Evolutionary conservation across 2,329 filamentous ascomycete genomes (phyloP).

Genomic region (Diaporthe caulivora): DNA sequence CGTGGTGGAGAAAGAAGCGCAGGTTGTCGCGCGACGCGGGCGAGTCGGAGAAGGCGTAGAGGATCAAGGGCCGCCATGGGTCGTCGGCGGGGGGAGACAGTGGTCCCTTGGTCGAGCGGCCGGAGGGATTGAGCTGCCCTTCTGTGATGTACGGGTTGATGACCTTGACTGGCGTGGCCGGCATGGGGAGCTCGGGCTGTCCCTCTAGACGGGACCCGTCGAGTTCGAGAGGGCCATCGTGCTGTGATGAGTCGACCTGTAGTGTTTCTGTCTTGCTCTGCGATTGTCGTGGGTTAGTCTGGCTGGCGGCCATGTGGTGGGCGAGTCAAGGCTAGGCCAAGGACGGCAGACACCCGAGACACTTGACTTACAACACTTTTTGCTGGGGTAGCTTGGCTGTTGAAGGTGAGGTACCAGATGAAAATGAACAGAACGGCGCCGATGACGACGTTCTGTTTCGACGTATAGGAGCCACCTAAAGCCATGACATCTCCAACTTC

Average conservation of each 20-base stretch:
- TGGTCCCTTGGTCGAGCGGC: constrained; percentile 36
- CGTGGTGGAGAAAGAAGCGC: constrained; percentile 52
- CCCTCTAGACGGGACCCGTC: constrained; percentile 6
- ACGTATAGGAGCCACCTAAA: constrained; percentile 36
- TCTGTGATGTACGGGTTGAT: constrained; percentile 39
- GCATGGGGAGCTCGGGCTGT: background rate
- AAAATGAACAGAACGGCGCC: constrained; percentile 34
- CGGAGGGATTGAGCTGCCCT: constrained; percentile 39
- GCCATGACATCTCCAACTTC: constrained; percentile 36
- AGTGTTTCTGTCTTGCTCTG: constrained; percentile 19
- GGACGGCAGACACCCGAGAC: background rate
- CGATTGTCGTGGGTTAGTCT: background rate
- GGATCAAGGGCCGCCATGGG: constrained; percentile 45
- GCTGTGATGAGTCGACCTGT: constrained; percentile 18
- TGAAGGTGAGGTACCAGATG: constrained; percentile 34
- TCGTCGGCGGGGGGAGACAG: constrained; percentile 39
- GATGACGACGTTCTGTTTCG: constrained; percentile 38
- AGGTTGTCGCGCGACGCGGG: constrained; percentile 49
- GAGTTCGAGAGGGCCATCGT: constrained; percentile 23
- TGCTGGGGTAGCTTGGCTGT: constrained; percentile 19
- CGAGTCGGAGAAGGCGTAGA: constrained; percentile 54
- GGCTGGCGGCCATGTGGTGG: background rate
- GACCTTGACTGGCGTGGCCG: constrained; percentile 23
- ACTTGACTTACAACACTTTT: constrained; percentile 32
- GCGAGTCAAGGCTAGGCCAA: background rate